Conservation (phyloP, 2,329 filamentous ascomycete genomes). For the Hypoxylon sp. region DNA sequence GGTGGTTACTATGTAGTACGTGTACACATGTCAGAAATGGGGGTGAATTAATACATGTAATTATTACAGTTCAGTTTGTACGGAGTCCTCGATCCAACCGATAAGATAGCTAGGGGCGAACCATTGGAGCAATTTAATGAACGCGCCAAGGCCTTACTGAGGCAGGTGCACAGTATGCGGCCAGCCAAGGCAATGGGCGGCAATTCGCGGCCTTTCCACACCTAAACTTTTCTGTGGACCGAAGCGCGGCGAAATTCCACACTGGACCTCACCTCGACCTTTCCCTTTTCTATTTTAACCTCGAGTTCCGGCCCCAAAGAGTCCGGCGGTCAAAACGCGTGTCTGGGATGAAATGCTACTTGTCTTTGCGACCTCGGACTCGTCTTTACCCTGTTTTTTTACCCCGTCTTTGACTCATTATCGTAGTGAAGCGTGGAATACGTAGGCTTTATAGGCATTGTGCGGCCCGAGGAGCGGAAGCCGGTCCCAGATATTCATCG, state of each 20-base stretch:
- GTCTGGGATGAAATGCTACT: neutral
- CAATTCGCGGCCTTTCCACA: slow-evolving; percentile 45
- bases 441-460: neutral
- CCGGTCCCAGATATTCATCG: slow-evolving; percentile 19
- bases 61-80: no score
- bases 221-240: slow-evolving; percentile 20
- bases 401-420: slow-evolving; percentile 21
- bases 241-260: slow-evolving; percentile 37
- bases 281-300: slow-evolving; percentile 20
- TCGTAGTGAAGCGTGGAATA: neutral
- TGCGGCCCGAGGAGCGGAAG: slow-evolving; percentile 37
- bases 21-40: slow-evolving; percentile 14
- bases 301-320: slow-evolving; percentile 16
- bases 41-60: neutral
- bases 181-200: slow-evolving; percentile 48
- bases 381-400: slow-evolving; percentile 10
- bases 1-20: slow-evolving; percentile 22
- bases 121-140: slow-evolving; percentile 27
- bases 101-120: no score
- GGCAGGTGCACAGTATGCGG: slow-evolving; percentile 38
- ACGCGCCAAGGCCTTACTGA: slow-evolving; percentile 32
- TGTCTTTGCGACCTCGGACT: slow-evolving; percentile 37
- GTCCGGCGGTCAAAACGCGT: slow-evolving; percentile 4
- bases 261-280: slow-evolving; percentile 20
- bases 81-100: neutral